Percentiles rank a stretch among this genome's conserved stretches.
These are phyloP conservation scores for Penicillium ucsense DNA, from an alignment of 495 filamentous ascomycete species.

Conservation along the genomic window DNA sequence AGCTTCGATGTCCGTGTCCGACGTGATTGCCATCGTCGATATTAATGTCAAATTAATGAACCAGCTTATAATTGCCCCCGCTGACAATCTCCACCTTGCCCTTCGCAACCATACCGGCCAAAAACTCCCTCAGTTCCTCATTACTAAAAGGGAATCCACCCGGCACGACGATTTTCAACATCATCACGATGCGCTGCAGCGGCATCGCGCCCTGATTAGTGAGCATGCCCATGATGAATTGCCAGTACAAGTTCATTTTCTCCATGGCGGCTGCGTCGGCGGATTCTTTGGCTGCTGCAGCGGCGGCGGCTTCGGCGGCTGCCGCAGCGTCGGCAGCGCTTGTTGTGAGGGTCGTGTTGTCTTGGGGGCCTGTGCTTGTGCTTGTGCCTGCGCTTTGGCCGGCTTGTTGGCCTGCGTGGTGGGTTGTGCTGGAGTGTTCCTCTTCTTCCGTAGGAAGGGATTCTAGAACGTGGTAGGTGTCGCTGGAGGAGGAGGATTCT, in stretches of 20 bases:
- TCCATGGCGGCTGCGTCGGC: conserved; percentile 50
- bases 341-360: too few relatives aligned
- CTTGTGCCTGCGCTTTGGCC: not conserved
- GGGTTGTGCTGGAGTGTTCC: conserved; percentile 14
- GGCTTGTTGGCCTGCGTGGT: conserved; percentile 9
- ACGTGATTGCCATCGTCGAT: too few relatives aligned
- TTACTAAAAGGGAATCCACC: conserved; percentile 83
- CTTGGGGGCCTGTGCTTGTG: too few relatives aligned
- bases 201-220: conserved; percentile 82
- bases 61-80: conserved; percentile 61
- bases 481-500: conserved; percentile 34
- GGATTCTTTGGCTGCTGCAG: conserved; percentile 33
- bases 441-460: conserved; percentile 41
- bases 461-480: conserved; percentile 57
- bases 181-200: conserved; percentile 73
- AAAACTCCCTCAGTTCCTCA: conserved; percentile 61
- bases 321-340: conserved; percentile 28
- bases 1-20: too few relatives aligned
- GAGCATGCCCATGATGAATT: conserved; percentile 89
- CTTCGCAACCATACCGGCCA: conserved; percentile 60
- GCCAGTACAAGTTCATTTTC: conserved; percentile 77
- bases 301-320: conserved; percentile 44
- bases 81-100: conserved; percentile 60
- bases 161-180: conserved; percentile 82
- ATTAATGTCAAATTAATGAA: conserved; percentile 10